A percentile compares a stretch with the other conserved stretches of the same genome.
These are phyloP conservation scores for Raphanus raphanistrum DNA, from an alignment of 345 rosid genomes.

Conservation along the genomic window DNA sequence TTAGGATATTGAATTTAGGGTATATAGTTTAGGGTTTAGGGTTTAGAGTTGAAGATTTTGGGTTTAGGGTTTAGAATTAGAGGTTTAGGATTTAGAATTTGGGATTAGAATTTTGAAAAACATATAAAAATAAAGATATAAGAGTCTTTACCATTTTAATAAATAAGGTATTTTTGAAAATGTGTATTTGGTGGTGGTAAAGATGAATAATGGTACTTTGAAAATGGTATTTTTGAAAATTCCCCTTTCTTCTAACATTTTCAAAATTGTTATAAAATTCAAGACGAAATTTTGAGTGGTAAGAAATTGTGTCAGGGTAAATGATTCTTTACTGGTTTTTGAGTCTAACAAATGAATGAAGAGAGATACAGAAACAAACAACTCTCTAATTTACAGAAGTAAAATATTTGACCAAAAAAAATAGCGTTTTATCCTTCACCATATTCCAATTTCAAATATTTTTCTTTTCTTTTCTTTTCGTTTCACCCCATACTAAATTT, in stretches of 20 bases:
- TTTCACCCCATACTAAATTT: not conserved
- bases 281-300: conserved; percentile 4
- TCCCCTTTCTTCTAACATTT: not conserved
- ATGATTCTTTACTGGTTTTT: conserved; percentile 32
- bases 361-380: conserved; percentile 8
- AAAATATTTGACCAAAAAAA: not conserved
- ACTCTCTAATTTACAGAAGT: conserved; percentile 14
- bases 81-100: too few species aligned
- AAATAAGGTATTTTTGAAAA: too few species aligned
- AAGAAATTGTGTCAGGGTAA: conserved; percentile 22
- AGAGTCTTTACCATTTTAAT: too few species aligned
- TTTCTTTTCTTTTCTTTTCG: not conserved
- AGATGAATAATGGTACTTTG: too few species aligned
- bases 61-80: too few species aligned
- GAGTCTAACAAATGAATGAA: conserved; percentile 31
- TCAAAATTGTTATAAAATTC: not conserved
- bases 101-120: too few species aligned
- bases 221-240: too few species aligned
- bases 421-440: conserved; percentile 5
- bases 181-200: too few species aligned
- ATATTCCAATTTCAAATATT: conserved; percentile 5
- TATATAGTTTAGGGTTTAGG: too few species aligned
- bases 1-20: too few species aligned
- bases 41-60: too few species aligned
- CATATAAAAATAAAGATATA: too few species aligned